These are phyloP conservation scores for Penicillium dipodomyicola DNA, from an alignment of 495 filamentous ascomycete species.

Conservation along the genomic window DNA sequence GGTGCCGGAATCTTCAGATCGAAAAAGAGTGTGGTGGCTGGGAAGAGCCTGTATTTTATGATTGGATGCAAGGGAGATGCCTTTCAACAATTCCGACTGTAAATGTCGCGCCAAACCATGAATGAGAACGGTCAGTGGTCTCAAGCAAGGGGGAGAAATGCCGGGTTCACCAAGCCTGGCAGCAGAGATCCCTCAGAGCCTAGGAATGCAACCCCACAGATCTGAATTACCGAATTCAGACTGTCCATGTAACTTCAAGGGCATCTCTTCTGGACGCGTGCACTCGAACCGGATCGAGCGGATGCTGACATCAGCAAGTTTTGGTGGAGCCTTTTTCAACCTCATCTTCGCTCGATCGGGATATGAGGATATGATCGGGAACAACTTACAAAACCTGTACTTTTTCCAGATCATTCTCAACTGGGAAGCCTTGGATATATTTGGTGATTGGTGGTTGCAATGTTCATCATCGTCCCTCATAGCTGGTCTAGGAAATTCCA, in stretches of 20 bases:
- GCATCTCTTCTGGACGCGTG: not conserved
- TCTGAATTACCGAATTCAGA: not conserved
- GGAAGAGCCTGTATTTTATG: not conserved
- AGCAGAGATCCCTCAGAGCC: not conserved
- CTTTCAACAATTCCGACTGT: not conserved
- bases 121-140: not conserved
- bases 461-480: not conserved
- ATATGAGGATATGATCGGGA: not conserved
- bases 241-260: not conserved
- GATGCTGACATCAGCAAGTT: not conserved
- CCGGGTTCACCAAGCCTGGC: not conserved
- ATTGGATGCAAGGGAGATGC: slow-evolving; percentile 7
- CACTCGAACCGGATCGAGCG: not conserved
- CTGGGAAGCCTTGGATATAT: slow-evolving; percentile 9
- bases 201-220: slow-evolving; percentile 6
- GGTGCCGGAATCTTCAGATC: not conserved
- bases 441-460: not conserved
- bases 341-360: not conserved
- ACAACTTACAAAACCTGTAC: not conserved
- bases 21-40: not conserved
- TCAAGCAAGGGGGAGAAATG: slow-evolving; percentile 4
- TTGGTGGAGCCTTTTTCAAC: not conserved
- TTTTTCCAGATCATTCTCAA: slow-evolving; percentile 2
- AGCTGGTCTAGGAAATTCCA: slow-evolving; percentile 3
- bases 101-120: not conserved